Percentiles rank a stretch among this genome's conserved stretches.
Evolutionary conservation across 495 filamentous ascomycete species (phyloP).

Genomic region (Penicillium coprophilum): DNA sequence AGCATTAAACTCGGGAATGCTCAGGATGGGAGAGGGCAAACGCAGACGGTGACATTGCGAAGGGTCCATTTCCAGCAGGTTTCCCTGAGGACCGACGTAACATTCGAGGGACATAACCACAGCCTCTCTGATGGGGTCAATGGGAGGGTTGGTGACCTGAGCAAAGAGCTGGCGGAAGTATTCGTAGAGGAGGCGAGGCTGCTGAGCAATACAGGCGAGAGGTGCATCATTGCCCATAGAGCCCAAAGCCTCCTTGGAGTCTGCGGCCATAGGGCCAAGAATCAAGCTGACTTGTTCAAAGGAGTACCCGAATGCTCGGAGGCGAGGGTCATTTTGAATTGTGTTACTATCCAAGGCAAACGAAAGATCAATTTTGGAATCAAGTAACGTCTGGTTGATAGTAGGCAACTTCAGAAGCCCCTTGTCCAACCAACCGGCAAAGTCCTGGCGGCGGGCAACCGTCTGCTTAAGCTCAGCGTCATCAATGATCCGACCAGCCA

Average conservation of each 20-base stretch:
- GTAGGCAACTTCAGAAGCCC: slow-evolving; percentile 80
- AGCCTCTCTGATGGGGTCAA: slow-evolving; percentile 97
- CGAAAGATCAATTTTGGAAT: slow-evolving; percentile 60
- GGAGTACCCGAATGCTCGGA: slow-evolving; percentile 92
- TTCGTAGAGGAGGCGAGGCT: slow-evolving; percentile 90
- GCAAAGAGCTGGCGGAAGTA: slow-evolving; percentile 99
- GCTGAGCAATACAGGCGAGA: slow-evolving; percentile 83
- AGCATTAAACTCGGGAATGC: slow-evolving; percentile 88
- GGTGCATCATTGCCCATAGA: slow-evolving; percentile 99
- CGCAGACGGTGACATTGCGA: slow-evolving; percentile 85
- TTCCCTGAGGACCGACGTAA: slow-evolving; percentile 96
- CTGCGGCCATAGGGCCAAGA: slow-evolving; percentile 94
- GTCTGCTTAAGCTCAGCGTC: slow-evolving; percentile 91
- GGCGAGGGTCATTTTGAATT: slow-evolving; percentile 79
- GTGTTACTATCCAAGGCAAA: slow-evolving; percentile 66
- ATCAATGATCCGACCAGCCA: slow-evolving; percentile 94
- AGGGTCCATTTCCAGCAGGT: slow-evolving; percentile 91
- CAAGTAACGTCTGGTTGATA: slow-evolving; percentile 60
- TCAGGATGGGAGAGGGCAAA: slow-evolving; percentile 87
- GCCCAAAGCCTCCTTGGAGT: slow-evolving; percentile 98
- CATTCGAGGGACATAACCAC: slow-evolving; percentile 99
- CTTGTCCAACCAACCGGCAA: slow-evolving; percentile 83
- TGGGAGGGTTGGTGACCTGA: slow-evolving; percentile 98
- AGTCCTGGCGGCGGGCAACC: slow-evolving; percentile 82
- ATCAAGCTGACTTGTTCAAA: slow-evolving; percentile 95